These are phyloP conservation scores for Filosporella fistucella DNA, from an alignment of 495 filamentous ascomycete genomes.

Conservation along the genomic window DNA sequence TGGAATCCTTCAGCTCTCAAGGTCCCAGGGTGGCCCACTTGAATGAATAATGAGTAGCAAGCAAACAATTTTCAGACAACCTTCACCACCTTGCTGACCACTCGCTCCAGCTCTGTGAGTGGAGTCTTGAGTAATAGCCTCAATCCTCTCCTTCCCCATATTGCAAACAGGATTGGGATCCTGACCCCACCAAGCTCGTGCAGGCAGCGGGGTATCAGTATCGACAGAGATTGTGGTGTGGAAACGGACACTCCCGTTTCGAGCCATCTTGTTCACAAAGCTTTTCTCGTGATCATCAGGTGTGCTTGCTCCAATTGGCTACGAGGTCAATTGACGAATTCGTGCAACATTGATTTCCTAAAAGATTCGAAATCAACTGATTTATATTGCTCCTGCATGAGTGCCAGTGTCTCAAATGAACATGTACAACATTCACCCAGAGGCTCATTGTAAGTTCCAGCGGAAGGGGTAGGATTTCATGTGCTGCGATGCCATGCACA, in stretches of 20 bases:
- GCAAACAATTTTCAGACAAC: too few species aligned
- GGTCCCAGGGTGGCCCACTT: too few species aligned
- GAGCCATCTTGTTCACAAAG: constrained; percentile 2
- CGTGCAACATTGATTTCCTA: constrained; percentile 21
- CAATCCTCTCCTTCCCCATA: neutral
- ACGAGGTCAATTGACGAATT: neutral
- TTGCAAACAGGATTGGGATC: neutral
- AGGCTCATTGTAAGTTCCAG: constrained; percentile 4
- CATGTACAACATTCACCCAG: constrained; percentile 11
- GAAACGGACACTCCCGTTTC: constrained; percentile 19
- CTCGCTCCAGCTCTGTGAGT: too few species aligned
- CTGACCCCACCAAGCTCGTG: neutral
- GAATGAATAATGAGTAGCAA: too few species aligned
- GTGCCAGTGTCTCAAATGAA: constrained; percentile 4
- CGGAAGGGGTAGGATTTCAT: constrained; percentile 6
- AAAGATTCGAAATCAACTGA: constrained; percentile 10
- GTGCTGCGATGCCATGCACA: neutral
- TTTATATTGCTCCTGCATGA: constrained; percentile 19
- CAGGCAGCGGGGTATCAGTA: too few species aligned
- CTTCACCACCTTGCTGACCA: too few species aligned
- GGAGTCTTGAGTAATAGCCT: too few species aligned
- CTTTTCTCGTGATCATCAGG: constrained; percentile 23
- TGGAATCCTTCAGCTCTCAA: too few species aligned
- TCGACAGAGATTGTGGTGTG: neutral
- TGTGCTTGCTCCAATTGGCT: constrained; percentile 2